phyloP scores from a whole-genome alignment of 352 stramenopile species.

The Phytophthora agathidicida region DNA sequence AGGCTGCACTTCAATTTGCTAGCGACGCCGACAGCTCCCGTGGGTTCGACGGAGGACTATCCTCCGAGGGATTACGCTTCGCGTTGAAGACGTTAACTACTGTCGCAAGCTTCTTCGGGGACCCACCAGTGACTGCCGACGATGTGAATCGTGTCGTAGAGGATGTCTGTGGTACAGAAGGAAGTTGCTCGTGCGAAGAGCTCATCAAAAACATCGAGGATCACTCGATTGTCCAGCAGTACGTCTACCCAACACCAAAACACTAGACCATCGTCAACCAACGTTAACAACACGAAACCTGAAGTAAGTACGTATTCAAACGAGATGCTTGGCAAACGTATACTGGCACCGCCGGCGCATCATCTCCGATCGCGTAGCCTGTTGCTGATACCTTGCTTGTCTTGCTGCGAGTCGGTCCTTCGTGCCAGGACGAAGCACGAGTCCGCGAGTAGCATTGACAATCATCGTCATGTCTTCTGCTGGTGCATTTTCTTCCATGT shows the following conservation, averaged over 20 bases:
- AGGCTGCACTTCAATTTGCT: constrained; percentile 39
- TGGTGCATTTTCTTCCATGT: background rate
- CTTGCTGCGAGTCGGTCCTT: constrained; percentile 35
- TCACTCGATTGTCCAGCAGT: constrained; percentile 55
- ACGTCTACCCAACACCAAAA: constrained; percentile 32
- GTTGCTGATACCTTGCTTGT: constrained; percentile 15
- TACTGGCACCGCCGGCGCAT: constrained; percentile 62
- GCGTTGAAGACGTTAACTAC: constrained; percentile 50
- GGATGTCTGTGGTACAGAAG: constrained; percentile 4
- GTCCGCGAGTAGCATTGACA: constrained; percentile 49
- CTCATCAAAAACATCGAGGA: constrained; percentile 35
- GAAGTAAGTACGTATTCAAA: background rate
- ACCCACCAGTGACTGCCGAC: constrained; percentile 43
- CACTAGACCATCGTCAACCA: too few species aligned
- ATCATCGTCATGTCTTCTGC: constrained; percentile 54
- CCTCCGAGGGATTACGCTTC: constrained; percentile 47
- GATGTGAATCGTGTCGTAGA: constrained; percentile 34
- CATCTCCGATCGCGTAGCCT: constrained; percentile 52
- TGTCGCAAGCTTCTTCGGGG: constrained; percentile 62
- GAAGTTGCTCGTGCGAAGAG: constrained; percentile 16
- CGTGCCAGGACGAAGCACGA: constrained; percentile 37
- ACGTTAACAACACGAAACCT: constrained; percentile 15
- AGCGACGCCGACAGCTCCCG: constrained; percentile 1
- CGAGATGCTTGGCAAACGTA: constrained; percentile 43
- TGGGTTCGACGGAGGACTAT: background rate